Evolutionary conservation across 257 asterid genomes (phyloP).

Genomic region (Nicotiana attenuata): DNA sequence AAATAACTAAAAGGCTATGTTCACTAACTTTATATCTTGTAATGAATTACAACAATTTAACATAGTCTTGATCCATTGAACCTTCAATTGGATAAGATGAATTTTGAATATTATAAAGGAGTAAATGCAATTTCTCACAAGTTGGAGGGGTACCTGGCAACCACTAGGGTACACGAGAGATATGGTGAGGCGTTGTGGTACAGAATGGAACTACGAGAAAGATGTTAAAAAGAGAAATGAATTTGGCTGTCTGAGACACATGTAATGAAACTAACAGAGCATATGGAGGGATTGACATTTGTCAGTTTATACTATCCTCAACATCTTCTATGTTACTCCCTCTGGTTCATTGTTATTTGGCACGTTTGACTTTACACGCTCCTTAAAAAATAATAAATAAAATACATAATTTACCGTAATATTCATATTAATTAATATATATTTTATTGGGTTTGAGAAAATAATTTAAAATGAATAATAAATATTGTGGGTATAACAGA

Average conservation of each 20-base stretch:
- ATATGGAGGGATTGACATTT: not conserved
- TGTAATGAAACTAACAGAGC: not conserved
- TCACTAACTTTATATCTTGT: not conserved
- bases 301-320: not conserved
- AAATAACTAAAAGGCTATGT: not conserved
- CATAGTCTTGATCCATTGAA: not conserved
- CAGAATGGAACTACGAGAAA: not conserved
- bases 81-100: not conserved
- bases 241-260: not conserved
- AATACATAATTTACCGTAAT: too few relatives aligned
- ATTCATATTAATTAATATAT: too few relatives aligned
- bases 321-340: not conserved
- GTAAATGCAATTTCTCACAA: not conserved
- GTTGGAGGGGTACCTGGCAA: not conserved
- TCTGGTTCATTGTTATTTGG: too few relatives aligned
- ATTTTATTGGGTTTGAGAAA: too few relatives aligned
- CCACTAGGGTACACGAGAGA: not conserved
- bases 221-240: not conserved
- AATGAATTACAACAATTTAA: not conserved
- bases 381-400: too few relatives aligned
- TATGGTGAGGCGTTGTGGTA: not conserved
- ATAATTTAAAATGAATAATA: too few relatives aligned
- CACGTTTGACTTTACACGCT: too few relatives aligned
- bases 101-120: not conserved
- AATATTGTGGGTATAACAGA: too few relatives aligned